Evolutionary conservation across 2,329 filamentous ascomycete genomes (phyloP).

Genomic region (Talaromyces atroroseus): DNA sequence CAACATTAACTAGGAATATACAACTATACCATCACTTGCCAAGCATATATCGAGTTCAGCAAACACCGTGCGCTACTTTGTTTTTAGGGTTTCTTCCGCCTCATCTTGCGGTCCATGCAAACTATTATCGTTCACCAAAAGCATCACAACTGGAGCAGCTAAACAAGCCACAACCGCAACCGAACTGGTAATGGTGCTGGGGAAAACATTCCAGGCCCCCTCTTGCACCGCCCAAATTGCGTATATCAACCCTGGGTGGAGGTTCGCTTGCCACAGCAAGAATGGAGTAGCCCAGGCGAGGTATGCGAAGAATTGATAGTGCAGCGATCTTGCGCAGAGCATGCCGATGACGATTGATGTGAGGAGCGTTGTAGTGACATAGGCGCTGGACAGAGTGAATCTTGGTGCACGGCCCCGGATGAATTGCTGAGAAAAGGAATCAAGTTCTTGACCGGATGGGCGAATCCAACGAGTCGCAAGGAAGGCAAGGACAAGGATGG

Average conservation of each 20-base stretch:
- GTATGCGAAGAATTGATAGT: constrained; percentile 95
- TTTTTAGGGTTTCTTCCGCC: constrained; percentile 18
- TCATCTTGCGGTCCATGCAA: constrained; percentile 12
- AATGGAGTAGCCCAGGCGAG: constrained; percentile 85
- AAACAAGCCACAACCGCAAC: constrained; percentile 65
- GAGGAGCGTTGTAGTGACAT: constrained; percentile 70
- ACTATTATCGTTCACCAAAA: constrained; percentile 44
- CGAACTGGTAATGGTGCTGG: constrained; percentile 66
- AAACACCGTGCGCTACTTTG: neutral
- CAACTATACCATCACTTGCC: neutral
- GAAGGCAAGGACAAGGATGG: constrained; percentile 61
- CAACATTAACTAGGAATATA: neutral
- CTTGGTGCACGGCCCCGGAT: constrained; percentile 52
- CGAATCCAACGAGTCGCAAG: constrained; percentile 64
- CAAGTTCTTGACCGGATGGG: constrained; percentile 56
- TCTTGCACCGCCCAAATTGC: constrained; percentile 73
- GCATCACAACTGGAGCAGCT: constrained; percentile 58
- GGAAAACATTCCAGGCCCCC: constrained; percentile 90
- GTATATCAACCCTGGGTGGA: constrained; percentile 63
- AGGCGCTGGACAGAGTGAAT: constrained; percentile 60
- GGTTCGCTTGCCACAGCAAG: constrained; percentile 72
- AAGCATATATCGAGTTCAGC: constrained; percentile 11
- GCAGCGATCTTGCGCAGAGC: constrained; percentile 78
- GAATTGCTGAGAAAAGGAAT: constrained; percentile 49
- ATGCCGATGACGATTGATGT: constrained; percentile 73